Evolutionary conservation across 768 basidiomycete genomes (phyloP).

Genomic region (Agrocybe praecox): DNA sequence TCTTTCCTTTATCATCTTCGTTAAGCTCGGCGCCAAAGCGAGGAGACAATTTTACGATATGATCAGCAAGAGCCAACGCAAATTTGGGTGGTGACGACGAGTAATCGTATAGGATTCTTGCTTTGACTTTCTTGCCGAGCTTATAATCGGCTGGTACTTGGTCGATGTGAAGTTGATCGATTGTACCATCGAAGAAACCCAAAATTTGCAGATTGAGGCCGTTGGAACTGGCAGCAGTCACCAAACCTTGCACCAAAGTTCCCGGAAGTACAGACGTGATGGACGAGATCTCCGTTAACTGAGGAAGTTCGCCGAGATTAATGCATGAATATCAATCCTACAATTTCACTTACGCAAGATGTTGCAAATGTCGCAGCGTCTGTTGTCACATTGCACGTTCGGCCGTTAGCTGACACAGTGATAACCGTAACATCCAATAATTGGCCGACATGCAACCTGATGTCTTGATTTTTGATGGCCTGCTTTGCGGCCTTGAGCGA

Average conservation of each 20-base stretch:
- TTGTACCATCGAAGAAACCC: constrained; percentile 90
- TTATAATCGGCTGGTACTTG: constrained; percentile 51
- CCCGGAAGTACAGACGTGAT: constrained; percentile 88
- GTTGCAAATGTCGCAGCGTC: constrained; percentile 50
- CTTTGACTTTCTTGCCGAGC: constrained; percentile 77
- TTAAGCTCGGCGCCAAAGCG: constrained; percentile 30
- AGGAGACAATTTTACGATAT: constrained; percentile 60
- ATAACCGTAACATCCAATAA: constrained; percentile 68
- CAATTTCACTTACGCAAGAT: constrained; percentile 50
- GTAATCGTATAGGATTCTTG: constrained; percentile 82
- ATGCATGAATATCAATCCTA: not conserved
- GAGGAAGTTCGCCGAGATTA: not conserved
- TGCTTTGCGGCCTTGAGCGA: constrained; percentile 70
- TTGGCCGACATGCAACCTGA: constrained; percentile 59
- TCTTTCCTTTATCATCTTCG: constrained; percentile 20
- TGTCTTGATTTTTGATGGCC: constrained; percentile 26
- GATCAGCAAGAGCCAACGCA: constrained; percentile 74
- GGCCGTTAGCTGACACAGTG: constrained; percentile 73
- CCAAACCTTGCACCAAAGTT: constrained; percentile 74
- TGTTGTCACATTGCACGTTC: constrained; percentile 72
- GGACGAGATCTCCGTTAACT: constrained; percentile 80
- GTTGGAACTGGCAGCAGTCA: constrained; percentile 71
- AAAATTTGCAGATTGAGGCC: constrained; percentile 90
- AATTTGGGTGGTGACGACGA: constrained; percentile 79
- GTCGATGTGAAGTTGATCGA: constrained; percentile 78